Evolutionary conservation across 2,329 filamentous ascomycete genomes (phyloP).

Genomic region (Aspergillus sergii): DNA sequence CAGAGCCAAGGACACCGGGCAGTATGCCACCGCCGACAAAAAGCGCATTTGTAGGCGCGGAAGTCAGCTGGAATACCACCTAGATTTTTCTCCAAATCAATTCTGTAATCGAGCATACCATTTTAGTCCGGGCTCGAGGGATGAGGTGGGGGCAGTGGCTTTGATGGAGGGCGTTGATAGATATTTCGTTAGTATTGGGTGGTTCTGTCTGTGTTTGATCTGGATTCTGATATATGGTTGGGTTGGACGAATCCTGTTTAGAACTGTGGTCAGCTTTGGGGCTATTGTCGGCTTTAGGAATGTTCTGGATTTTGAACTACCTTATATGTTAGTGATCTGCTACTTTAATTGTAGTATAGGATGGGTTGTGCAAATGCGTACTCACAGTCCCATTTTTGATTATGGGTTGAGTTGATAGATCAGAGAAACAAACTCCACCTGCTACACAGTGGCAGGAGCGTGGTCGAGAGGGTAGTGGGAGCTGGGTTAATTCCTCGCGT

Average conservation of each 20-base stretch:
- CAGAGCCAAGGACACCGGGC: not conserved
- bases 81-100: not conserved
- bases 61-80: not conserved
- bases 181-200: not conserved
- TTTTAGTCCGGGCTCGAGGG: too few relatives aligned
- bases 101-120: not conserved
- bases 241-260: not conserved
- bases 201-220: not conserved
- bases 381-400: not conserved
- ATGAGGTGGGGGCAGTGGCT: too few relatives aligned
- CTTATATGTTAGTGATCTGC: not conserved
- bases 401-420: not conserved
- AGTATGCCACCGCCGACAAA: not conserved
- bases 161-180: not conserved
- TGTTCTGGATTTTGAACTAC: too few relatives aligned
- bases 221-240: not conserved
- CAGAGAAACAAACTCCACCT: too few relatives aligned
- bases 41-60: not conserved
- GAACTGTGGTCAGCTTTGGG: too few relatives aligned
- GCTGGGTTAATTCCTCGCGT: not conserved
- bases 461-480: not conserved
- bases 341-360: not conserved
- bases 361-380: not conserved
- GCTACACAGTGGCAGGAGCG: not conserved
- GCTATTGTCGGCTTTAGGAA: too few relatives aligned